phyloP scores from a whole-genome alignment of 2,329 filamentous ascomycete species.

The Trichoderma endophyticum region DNA sequence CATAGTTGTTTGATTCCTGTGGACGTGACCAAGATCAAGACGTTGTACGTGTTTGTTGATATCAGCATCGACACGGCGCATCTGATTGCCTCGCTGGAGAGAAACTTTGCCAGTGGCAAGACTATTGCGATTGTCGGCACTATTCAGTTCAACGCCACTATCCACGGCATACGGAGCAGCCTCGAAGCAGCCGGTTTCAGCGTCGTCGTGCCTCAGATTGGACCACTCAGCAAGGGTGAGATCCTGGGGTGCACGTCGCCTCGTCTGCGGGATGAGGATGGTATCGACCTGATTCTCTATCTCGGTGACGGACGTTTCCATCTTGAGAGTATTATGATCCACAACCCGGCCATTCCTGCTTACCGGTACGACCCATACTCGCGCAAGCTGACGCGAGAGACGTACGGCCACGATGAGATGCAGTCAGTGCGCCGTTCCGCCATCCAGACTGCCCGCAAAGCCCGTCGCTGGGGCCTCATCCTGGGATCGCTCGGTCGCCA shows the following conservation, averaged over 20 bases:
- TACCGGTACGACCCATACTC: conserved; percentile 98
- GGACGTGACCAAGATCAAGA: conserved; percentile 94
- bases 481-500: conserved; percentile 88
- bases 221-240: conserved; percentile 88
- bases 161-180: conserved; percentile 76
- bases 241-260: conserved; percentile 97
- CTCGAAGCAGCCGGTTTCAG: conserved; percentile 83
- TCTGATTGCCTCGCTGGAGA: conserved; percentile 78
- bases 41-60: conserved; percentile 96
- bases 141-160: conserved; percentile 97
- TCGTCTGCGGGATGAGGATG: conserved; percentile 54
- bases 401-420: conserved; percentile 89
- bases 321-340: conserved; percentile 98
- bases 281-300: conserved; percentile 78
- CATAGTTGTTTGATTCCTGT: conserved; percentile 96
- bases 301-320: conserved; percentile 93
- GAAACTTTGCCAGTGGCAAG: conserved; percentile 82
- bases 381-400: conserved; percentile 83
- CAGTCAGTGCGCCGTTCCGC: conserved; percentile 74
- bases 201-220: conserved; percentile 86
- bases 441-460: conserved; percentile 69
- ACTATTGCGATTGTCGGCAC: conserved; percentile 92
- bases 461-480: conserved; percentile 91
- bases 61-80: conserved; percentile 93
- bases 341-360: conserved; percentile 85